Base-by-base conservation (phyloP, 805 yeast species). In the Ogataea nonfermentans region DNA sequence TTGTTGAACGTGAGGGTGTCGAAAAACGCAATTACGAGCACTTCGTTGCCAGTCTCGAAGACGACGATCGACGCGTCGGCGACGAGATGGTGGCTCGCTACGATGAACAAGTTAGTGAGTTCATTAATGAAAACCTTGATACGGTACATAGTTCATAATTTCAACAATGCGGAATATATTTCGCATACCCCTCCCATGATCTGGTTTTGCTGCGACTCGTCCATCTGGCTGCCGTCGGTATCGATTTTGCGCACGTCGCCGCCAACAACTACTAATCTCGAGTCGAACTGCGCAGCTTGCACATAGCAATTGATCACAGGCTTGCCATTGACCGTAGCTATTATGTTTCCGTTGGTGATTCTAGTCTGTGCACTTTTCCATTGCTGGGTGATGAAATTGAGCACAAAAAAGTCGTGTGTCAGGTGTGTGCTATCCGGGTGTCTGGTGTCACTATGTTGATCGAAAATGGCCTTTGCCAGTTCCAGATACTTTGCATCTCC, bases 1-100 rank as follows among this genome's bases (percentile, higher is more conserved):
- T 55, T 19, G 47, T 54, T 24, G 67, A 63, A 39, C 43, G 68
- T 22, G 55, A 46, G 27, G 53, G 51, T 11, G 35, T 48, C 9
- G 30, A 35, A 9, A 41, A 44, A 24, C 33, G 40, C 3, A 32
- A 40, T 19, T 37, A 35, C 11, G 35, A 25, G 16, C 41, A 42
- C 25, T 56, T 53, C 37, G 36, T 52, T 6, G 41, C 45, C 2
- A 26, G 61, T 13, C 27, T 41, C 26, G 44, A 37, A 12, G 47
- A 23, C 9, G 29, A 7, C 11, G 51, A 48, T 22, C 30, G 35
- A 11, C 19, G 24, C 12, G 33, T 35, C 24, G 22, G 29, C 14
- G 46, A 45, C 31, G 45, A 37, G 24, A 27, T 51, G 40, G 31
- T 50, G 9, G 25, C 41, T 2, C 25, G 29, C 20, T 17, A 14